Evolutionary conservation across 2,329 filamentous ascomycete genomes (phyloP).

Genomic region (Byssochlamys sp.): DNA sequence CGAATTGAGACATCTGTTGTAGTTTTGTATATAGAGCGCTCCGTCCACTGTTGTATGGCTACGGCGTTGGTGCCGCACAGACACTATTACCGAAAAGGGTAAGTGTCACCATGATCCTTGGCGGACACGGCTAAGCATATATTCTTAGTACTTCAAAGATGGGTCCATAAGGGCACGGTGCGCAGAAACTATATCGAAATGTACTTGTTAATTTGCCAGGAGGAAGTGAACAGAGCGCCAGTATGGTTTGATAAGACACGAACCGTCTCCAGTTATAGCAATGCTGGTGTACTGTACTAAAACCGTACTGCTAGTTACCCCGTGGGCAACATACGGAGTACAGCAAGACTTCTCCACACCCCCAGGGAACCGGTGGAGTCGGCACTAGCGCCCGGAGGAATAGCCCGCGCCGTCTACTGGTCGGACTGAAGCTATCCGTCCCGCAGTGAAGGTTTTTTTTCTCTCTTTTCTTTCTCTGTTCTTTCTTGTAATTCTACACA

Average conservation of each 20-base stretch:
- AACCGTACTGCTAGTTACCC: neutral
- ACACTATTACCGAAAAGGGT: neutral
- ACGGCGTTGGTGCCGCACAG: neutral
- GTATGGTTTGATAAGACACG: neutral
- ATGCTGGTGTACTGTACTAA: too few relatives aligned
- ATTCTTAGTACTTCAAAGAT: neutral
- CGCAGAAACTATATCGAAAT: neutral
- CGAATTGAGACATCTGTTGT: neutral
- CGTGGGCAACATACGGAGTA: neutral
- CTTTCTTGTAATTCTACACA: neutral
- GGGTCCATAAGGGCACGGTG: neutral
- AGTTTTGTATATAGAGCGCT: neutral
- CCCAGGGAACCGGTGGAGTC: neutral
- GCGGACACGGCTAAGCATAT: neutral
- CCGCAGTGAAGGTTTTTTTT: neutral
- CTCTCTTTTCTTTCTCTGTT: neutral
- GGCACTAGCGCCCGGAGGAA: neutral
- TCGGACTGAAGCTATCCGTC: neutral
- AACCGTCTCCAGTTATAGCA: neutral
- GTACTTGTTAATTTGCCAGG: neutral
- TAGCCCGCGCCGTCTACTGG: neutral
- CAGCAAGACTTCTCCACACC: neutral
- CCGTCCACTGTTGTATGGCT: neutral
- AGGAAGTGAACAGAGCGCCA: neutral
- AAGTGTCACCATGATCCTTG: neutral